Conservation (phyloP, 257 asterid genomes). For the Nicotiana knightiana region DNA sequence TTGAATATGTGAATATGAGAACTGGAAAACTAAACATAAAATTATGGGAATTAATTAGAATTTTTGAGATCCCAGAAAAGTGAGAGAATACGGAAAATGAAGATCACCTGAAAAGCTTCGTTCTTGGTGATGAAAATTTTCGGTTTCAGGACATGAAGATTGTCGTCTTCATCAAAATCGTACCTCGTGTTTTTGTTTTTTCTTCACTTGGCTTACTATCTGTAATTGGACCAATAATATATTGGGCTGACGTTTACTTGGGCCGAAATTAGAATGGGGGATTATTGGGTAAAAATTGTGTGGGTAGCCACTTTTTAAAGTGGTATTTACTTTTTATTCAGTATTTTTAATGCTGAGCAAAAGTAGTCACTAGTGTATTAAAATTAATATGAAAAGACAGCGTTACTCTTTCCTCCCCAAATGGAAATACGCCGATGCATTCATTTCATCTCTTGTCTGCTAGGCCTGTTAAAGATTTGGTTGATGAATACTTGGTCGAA, state of each 20-base stretch:
- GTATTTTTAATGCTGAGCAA: no score
- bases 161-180: neutral
- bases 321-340: no score
- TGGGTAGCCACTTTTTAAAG: no score
- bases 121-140: neutral
- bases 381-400: no score
- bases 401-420: no score
- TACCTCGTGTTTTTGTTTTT: neutral
- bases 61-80: neutral
- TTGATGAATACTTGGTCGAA: no score
- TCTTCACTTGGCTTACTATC: neutral
- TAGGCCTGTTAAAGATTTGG: no score
- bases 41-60: neutral
- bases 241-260: neutral
- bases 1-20: neutral
- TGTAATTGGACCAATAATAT: neutral
- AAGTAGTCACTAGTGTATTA: no score
- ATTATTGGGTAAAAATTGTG: no score
- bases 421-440: no score
- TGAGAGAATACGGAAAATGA: neutral
- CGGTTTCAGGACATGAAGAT: conserved; percentile 1
- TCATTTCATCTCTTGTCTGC: no score
- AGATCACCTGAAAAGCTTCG: conserved; percentile 3
- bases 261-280: neutral
- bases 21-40: neutral